Conservation (phyloP, 345 rosid species). For the Syzygium grande region DNA sequence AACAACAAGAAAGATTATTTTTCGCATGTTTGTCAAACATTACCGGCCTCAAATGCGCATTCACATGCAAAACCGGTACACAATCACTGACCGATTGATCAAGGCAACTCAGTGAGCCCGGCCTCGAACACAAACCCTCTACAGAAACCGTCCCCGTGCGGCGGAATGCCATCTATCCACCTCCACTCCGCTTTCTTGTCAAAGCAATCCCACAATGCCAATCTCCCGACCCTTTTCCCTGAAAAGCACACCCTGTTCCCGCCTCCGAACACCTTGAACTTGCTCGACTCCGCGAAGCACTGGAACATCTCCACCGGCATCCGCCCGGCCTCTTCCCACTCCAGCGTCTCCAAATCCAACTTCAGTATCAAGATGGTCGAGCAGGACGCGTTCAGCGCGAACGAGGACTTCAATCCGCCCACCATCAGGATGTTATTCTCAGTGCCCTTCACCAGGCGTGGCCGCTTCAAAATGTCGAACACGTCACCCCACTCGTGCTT, state of each 20-base stretch:
- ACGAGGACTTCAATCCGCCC: constrained; percentile 74
- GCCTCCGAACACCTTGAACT: constrained; percentile 87
- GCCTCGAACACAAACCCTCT: constrained; percentile 78
- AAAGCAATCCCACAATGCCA: constrained; percentile 71
- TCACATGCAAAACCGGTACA: not conserved
- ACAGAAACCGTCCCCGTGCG: constrained; percentile 50
- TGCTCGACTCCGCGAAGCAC: constrained; percentile 60
- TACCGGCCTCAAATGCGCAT: not conserved
- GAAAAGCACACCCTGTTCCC: constrained; percentile 80
- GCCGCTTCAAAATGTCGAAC: constrained; percentile 73
- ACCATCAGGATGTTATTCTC: constrained; percentile 61
- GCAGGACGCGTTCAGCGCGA: constrained; percentile 64
- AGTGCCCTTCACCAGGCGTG: constrained; percentile 56
- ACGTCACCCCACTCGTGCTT: constrained; percentile 83
- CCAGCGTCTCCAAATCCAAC: constrained; percentile 67
- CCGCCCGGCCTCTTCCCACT: constrained; percentile 88
- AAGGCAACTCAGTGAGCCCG: constrained; percentile 41
- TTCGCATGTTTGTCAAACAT: not conserved
- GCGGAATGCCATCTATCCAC: constrained; percentile 76
- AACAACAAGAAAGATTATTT: not conserved
- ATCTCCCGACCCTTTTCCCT: constrained; percentile 55
- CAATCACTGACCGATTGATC: constrained; percentile 11
- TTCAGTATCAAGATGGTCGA: constrained; percentile 71
- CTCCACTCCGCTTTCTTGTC: constrained; percentile 42
- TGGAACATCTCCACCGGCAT: constrained; percentile 80